These are phyloP conservation scores for Sporothrix globosa DNA, from an alignment of 2,329 filamentous ascomycete genomes.

Conservation along the genomic window DNA sequence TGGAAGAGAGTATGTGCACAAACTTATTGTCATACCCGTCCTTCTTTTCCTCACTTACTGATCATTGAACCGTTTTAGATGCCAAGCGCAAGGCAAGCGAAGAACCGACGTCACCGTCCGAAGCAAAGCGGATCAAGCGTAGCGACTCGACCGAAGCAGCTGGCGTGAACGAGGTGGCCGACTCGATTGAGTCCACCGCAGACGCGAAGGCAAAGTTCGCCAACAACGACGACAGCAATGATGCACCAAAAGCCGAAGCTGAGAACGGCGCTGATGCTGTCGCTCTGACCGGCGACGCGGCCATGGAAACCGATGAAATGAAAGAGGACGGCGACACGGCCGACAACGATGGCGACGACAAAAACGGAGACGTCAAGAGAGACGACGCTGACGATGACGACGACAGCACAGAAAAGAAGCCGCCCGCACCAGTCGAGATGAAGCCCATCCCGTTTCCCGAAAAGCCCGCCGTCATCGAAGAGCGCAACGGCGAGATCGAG, in stretches of 20 bases:
- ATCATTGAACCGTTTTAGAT: constrained; percentile 43
- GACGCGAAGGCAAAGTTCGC: background rate
- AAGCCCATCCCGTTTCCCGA: constrained; percentile 84
- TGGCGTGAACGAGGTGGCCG: constrained; percentile 8
- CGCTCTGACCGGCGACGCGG: background rate
- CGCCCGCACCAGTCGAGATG: constrained; percentile 40
- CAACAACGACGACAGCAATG: background rate
- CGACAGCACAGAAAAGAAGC: background rate
- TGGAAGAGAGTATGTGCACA: constrained; percentile 38
- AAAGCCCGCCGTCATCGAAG: constrained; percentile 92
- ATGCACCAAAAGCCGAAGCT: background rate
- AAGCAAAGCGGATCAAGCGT: constrained; percentile 67
- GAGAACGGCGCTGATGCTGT: background rate
- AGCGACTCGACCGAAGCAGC: constrained; percentile 47
- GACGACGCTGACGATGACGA: background rate
- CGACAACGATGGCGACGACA: background rate
- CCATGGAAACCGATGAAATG: background rate
- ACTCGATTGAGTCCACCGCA: background rate
- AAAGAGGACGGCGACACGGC: background rate
- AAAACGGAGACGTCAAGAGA: background rate
- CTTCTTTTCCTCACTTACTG: background rate
- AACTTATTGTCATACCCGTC: no score
- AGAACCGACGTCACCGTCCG: constrained; percentile 63
- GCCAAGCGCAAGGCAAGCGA: constrained; percentile 74
- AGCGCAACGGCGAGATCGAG: constrained; percentile 91